Percentiles rank a stretch among this genome's conserved stretches.
Conservation (phyloP, 805 yeast genomes). For the Saccharomyces jurei region DNA sequence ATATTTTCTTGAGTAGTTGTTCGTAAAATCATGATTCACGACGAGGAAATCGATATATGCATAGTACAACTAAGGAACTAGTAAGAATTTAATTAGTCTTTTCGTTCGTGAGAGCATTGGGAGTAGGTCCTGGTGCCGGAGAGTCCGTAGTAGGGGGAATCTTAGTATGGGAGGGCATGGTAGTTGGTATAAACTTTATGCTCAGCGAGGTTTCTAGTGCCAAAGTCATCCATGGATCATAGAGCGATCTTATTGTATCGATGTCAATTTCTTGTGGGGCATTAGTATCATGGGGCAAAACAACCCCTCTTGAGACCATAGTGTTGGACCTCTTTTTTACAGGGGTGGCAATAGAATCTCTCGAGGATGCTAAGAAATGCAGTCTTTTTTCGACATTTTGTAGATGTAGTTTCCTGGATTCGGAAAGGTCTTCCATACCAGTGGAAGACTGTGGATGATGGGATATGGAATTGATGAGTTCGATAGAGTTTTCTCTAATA, state of each 20-base stretch:
- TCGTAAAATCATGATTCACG: background rate
- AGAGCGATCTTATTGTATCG: slow-evolving; percentile 25
- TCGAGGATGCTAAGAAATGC: background rate
- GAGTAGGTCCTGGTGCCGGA: background rate
- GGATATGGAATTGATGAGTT: slow-evolving; percentile 4
- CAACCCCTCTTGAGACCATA: slow-evolving; percentile 10
- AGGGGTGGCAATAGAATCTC: slow-evolving; percentile 6
- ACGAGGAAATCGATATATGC: background rate
- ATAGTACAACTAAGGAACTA: background rate
- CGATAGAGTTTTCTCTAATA: slow-evolving; percentile 11
- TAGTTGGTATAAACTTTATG: slow-evolving; percentile 30
- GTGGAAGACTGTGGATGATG: background rate
- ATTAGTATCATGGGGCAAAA: slow-evolving; percentile 13
- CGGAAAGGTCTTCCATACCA: background rate
- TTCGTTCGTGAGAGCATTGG: background rate
- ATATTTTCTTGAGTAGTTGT: background rate
- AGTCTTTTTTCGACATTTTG: background rate
- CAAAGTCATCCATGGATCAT: slow-evolving; percentile 31
- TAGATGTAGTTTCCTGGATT: background rate
- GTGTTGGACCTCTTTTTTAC: slow-evolving; percentile 5
- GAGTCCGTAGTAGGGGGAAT: slow-evolving; percentile 1
- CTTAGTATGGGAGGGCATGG: slow-evolving; percentile 8
- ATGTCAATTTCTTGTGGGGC: slow-evolving; percentile 21
- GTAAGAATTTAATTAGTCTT: background rate
- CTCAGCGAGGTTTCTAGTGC: slow-evolving; percentile 31